Base-by-base conservation (phyloP, 495 filamentous ascomycete genomes). In the Annulohypoxylon nitens region DNA sequence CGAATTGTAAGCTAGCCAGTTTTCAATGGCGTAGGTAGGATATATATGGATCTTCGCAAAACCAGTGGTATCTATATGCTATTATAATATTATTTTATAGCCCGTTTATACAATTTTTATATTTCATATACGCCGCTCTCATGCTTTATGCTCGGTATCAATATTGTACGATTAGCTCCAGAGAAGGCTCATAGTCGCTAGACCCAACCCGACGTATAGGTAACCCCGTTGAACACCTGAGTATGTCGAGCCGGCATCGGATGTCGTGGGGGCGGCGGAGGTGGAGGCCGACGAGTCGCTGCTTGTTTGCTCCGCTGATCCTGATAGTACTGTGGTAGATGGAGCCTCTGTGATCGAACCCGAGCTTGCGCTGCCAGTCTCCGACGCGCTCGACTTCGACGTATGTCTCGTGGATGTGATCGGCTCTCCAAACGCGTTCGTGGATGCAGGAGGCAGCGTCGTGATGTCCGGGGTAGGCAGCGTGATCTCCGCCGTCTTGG, bases 391-490 rank as follows among this genome's bases (percentile, higher is more conserved):
- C 34, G 69, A 50, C 12, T n/a, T 48, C 50, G 64, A 58, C 3
- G 8, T 26, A 33, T 20, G 23, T 26, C 41, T 43, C 53, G 61
- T 47, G n/a, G 43, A 4, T 1, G 34, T 11, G 30, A 53, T 53
- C 8, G 69, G 16, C 6, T 8, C 12, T 1, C 59, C 59, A 59
- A 66, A 41, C 34, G 7, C 33, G 34, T 63, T 50, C 48, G 71
- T 70, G 16, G 66, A 45, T 5, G 45, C 55, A 18, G 65, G 36
- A 18, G 64, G n/a, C 36, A 57, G 30, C 0, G 65, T 61, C 45
- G 53, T 65, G 14, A 69, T 66, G 3, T 65, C 61, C 12, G 66
- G 60, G 25, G 61, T 48, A 36, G 66, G 61, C 26, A 74, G 23
- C 55, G 71, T 74, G 41, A 69, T 14, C 37, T 69, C 66, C 37